phyloP scores from a whole-genome alignment of 1,284 basidiomycete species.

The Leccinum angustisporum region DNA sequence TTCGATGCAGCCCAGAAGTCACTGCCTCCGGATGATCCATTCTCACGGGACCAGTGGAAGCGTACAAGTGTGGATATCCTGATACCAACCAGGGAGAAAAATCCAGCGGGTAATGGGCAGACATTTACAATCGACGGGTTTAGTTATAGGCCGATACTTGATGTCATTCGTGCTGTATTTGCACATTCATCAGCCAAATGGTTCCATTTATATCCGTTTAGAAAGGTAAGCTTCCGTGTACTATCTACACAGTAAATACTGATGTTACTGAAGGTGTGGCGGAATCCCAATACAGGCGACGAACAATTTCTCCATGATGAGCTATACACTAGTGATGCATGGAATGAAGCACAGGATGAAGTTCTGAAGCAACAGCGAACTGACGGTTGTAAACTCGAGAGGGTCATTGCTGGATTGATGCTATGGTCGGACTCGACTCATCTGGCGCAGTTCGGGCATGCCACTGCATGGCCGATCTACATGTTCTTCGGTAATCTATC shows the following conservation, averaged over 20 bases:
- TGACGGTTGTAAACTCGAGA: background rate
- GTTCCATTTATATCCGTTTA: background rate
- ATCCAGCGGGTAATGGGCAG: background rate
- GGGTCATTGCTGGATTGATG: constrained; percentile 2
- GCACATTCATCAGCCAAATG: background rate
- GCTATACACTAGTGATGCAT: background rate
- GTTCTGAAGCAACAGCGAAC: background rate
- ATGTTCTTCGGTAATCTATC: background rate
- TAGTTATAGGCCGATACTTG: background rate
- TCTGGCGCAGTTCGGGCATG: background rate
- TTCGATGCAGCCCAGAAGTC: background rate
- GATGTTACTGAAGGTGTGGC: background rate
- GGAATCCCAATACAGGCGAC: background rate
- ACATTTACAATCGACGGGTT: background rate
- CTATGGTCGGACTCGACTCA: constrained; percentile 4
- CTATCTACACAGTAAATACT: background rate
- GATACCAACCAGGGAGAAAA: background rate
- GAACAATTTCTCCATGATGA: constrained; percentile 6
- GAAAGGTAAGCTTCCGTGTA: background rate
- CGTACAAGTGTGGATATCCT: background rate
- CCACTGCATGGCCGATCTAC: background rate
- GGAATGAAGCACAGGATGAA: background rate
- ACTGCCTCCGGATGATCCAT: background rate
- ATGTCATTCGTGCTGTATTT: background rate
- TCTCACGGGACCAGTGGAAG: background rate